These are phyloP conservation scores for Pythium vanterpoolii DNA, from an alignment of 352 stramenopile species.

Conservation along the genomic window DNA sequence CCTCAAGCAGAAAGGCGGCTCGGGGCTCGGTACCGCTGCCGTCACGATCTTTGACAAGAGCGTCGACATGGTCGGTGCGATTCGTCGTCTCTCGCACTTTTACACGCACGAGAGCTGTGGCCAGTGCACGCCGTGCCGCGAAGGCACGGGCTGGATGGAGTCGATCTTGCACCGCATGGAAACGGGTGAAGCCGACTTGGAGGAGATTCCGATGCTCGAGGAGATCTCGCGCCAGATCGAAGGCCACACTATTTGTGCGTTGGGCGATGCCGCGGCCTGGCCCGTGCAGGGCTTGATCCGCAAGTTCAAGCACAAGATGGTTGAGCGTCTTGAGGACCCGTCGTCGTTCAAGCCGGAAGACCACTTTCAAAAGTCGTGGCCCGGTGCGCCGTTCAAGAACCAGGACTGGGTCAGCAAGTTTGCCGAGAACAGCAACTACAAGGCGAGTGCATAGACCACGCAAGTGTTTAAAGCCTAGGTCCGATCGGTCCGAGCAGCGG, in stretches of 20 bases:
- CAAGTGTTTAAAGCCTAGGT: background rate
- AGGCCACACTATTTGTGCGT: slow-evolving; percentile 99
- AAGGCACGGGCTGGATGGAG: slow-evolving; percentile 97
- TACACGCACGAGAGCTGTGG: slow-evolving; percentile 99
- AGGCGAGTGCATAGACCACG: slow-evolving; percentile 51
- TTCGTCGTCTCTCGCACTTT: slow-evolving; percentile 98
- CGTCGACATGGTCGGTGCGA: slow-evolving; percentile 99
- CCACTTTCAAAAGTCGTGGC: slow-evolving; percentile 95
- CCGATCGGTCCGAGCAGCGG: background rate
- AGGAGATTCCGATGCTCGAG: slow-evolving; percentile 99
- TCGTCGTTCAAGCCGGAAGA: slow-evolving; percentile 93
- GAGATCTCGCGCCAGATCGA: slow-evolving; percentile 99
- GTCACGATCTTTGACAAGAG: slow-evolving; percentile 99
- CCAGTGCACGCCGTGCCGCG: slow-evolving; percentile 99
- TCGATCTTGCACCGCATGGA: slow-evolving; percentile 98
- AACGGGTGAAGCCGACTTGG: slow-evolving; percentile 95
- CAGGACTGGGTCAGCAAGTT: slow-evolving; percentile 93
- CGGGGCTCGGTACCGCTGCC: slow-evolving; percentile 96
- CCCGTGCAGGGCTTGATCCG: slow-evolving; percentile 98
- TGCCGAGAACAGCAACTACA: slow-evolving; percentile 90
- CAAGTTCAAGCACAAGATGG: slow-evolving; percentile 98
- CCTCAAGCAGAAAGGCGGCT: slow-evolving; percentile 93
- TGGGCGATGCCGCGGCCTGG: slow-evolving; percentile 98
- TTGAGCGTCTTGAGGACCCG: slow-evolving; percentile 97
- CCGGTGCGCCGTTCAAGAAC: slow-evolving; percentile 95